Percentiles rank a stretch among this genome's conserved stretches.
Evolutionary conservation across 805 yeast species (phyloP).

Genomic region (Candida xiaguanensis): DNA sequence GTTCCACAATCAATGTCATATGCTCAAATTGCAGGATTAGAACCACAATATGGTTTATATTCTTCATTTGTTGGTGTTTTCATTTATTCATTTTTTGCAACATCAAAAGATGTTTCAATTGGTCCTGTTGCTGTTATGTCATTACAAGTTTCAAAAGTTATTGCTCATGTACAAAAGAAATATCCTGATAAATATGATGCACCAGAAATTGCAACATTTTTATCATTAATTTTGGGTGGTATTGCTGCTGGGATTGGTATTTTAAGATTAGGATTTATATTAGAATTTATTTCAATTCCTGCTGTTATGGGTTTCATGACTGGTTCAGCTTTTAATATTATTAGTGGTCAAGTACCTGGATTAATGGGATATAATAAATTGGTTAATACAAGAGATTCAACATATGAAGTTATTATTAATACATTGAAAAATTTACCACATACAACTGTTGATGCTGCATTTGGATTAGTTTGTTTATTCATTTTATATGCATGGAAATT

Average conservation of each 20-base stretch:
- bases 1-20: conserved; percentile 97
- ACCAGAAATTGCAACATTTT: conserved; percentile 74
- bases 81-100: conserved; percentile 86
- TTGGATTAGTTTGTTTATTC: conserved; percentile 74
- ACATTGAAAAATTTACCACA: conserved; percentile 67
- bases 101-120: conserved; percentile 91
- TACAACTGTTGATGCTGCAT: conserved; percentile 79
- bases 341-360: conserved; percentile 81
- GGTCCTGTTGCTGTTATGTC: conserved; percentile 99
- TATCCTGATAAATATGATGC: conserved; percentile 46
- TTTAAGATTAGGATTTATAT: conserved; percentile 78
- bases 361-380: conserved; percentile 68
- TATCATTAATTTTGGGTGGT: conserved; percentile 81
- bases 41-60: conserved; percentile 83
- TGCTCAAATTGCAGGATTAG: conserved; percentile 78
- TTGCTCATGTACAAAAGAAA: conserved; percentile 52
- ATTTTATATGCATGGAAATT: conserved; percentile 73
- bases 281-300: conserved; percentile 86
- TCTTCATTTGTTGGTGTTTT: conserved; percentile 90
- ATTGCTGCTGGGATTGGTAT: conserved; percentile 81
- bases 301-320: conserved; percentile 94
- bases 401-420: conserved; percentile 67
- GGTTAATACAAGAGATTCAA: conserved; percentile 70
- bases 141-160: conserved; percentile 73
- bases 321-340: conserved; percentile 85